Evolutionary conservation across 2,329 filamentous ascomycete genomes (phyloP).

Genomic region (Helotiales sp.): DNA sequence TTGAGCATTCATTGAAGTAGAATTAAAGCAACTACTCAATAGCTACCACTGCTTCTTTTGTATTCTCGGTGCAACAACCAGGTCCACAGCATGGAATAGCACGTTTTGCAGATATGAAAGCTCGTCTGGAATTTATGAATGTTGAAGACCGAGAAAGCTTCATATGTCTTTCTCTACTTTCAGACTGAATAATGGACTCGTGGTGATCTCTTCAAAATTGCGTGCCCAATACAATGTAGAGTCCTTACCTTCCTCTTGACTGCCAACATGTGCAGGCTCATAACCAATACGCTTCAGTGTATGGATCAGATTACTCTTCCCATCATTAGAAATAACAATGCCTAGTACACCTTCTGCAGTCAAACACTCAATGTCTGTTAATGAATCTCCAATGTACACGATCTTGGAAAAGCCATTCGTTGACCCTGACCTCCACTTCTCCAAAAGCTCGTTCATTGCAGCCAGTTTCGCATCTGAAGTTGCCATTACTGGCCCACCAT

Average conservation of each 20-base stretch:
- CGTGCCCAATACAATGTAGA: conserved; percentile 32
- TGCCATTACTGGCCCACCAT: conserved; percentile 18
- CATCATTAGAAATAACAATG: conserved; percentile 34
- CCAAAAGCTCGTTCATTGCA: conserved; percentile 31
- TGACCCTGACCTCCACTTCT: conserved; percentile 12
- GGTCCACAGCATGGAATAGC: no score
- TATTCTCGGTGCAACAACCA: no score
- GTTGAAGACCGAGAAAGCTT: neutral
- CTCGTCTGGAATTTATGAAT: neutral
- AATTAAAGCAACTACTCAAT: neutral
- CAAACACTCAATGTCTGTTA: conserved; percentile 42
- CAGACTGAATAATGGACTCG: conserved; percentile 25
- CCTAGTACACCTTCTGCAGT: conserved; percentile 31
- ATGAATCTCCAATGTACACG: conserved; percentile 42
- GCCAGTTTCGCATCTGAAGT: conserved; percentile 37
- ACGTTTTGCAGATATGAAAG: neutral
- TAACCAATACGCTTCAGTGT: conserved; percentile 29
- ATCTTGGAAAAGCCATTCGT: neutral
- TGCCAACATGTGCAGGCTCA: conserved; percentile 23
- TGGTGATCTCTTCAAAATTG: conserved; percentile 34
- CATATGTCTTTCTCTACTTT: neutral
- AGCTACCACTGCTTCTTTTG: neutral
- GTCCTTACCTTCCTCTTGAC: conserved; percentile 18
- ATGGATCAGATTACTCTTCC: conserved; percentile 28
- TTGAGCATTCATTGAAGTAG: conserved; percentile 48